These are phyloP conservation scores for Penicillium waksmanii DNA, from an alignment of 495 filamentous ascomycete species.

Conservation along the genomic window DNA sequence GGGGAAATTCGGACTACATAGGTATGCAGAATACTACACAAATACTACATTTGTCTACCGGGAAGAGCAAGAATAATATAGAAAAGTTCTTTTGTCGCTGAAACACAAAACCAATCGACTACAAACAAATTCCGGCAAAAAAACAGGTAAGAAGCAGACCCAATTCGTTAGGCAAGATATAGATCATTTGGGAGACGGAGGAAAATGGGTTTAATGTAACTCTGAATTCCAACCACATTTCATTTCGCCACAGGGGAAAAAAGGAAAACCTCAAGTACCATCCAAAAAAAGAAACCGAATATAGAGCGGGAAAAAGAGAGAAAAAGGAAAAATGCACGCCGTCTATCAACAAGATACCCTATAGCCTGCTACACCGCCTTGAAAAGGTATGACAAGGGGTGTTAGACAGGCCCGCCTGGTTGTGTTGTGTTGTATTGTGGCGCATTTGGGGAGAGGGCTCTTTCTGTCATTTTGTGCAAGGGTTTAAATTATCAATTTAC, in stretches of 20 bases:
- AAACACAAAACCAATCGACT: slow-evolving; percentile 33
- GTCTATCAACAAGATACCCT: slow-evolving; percentile 42
- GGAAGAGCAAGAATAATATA: not conserved
- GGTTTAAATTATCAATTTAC: slow-evolving; percentile 51
- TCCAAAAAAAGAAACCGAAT: slow-evolving; percentile 14
- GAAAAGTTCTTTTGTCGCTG: slow-evolving; percentile 34
- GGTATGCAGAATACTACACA: too few species aligned
- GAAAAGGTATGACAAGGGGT: slow-evolving; percentile 6
- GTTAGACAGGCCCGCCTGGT: slow-evolving; percentile 1
- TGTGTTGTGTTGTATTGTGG: slow-evolving; percentile 1
- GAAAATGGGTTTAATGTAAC: slow-evolving; percentile 5
- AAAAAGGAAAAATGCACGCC: slow-evolving; percentile 23
- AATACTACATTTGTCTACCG: too few species aligned
- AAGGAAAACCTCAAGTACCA: slow-evolving; percentile 15
- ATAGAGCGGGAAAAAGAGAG: slow-evolving; percentile 13
- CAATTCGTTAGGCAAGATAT: slow-evolving; percentile 19
- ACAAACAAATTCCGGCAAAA: slow-evolving; percentile 21
- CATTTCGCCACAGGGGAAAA: slow-evolving; percentile 23
- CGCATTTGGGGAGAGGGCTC: slow-evolving; percentile 8
- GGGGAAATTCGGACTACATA: too few species aligned
- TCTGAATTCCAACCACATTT: slow-evolving; percentile 21
- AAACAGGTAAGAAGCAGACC: slow-evolving; percentile 17
- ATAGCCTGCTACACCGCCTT: slow-evolving; percentile 25
- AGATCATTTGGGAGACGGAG: slow-evolving; percentile 18
- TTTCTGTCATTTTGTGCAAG: slow-evolving; percentile 31